phyloP scores from a whole-genome alignment of 2,329 filamentous ascomycete species.

The Clonostachys rosea region DNA sequence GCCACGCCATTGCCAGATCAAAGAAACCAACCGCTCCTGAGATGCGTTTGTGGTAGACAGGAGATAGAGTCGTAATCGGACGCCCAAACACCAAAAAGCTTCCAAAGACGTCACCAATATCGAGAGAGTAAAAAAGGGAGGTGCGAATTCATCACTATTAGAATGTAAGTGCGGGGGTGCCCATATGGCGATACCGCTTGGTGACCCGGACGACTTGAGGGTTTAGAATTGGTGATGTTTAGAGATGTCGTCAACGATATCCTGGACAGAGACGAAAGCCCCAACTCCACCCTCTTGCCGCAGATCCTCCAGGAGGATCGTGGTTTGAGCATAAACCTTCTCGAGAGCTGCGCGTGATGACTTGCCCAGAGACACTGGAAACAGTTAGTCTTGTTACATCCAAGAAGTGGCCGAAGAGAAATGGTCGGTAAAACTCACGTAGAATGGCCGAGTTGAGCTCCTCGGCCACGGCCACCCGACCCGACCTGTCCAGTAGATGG shows the following conservation, averaged over 20 bases:
- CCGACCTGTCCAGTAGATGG: slow-evolving; percentile 71
- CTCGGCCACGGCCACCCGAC: slow-evolving; percentile 77
- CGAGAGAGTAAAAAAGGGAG: no score
- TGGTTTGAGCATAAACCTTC: slow-evolving; percentile 79
- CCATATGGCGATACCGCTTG: no score
- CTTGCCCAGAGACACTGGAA: slow-evolving; percentile 79
- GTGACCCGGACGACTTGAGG: no score
- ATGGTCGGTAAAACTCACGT: slow-evolving; percentile 47
- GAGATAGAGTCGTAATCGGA: no score
- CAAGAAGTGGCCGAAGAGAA: background rate
- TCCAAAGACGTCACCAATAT: no score
- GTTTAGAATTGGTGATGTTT: slow-evolving; percentile 7
- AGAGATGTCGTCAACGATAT: slow-evolving; percentile 41
- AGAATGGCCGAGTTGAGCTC: slow-evolving; percentile 92
- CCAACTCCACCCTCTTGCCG: slow-evolving; percentile 75
- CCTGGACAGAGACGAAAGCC: slow-evolving; percentile 67
- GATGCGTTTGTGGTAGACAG: no score
- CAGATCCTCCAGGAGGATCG: slow-evolving; percentile 78
- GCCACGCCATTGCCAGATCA: no score
- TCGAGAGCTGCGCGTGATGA: slow-evolving; percentile 84
- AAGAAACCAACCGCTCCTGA: no score
- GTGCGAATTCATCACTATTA: no score
- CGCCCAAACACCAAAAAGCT: no score
- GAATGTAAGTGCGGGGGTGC: no score
- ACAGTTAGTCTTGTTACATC: background rate